Evolutionary conservation across 441 rosid species (phyloP).

Genomic region (Arabidopsis lyrata): DNA sequence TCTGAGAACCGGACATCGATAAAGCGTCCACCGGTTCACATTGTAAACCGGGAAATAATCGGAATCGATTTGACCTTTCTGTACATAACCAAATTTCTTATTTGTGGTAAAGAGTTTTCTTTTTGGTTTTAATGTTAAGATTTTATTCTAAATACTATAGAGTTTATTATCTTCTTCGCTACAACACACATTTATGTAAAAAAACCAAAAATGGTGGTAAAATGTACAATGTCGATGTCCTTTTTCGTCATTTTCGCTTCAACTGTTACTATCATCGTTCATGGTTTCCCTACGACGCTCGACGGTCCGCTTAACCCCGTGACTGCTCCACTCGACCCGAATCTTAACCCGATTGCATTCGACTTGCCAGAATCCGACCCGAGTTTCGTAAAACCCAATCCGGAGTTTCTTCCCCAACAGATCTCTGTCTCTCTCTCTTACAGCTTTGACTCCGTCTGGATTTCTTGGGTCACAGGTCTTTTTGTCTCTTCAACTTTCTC

Average conservation of each 20-base stretch:
- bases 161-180: slow-evolving; percentile 27
- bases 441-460: slow-evolving; percentile 65
- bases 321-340: slow-evolving; percentile 68
- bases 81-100: not conserved
- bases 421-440: slow-evolving; percentile 77
- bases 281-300: slow-evolving; percentile 59
- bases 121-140: too few relatives aligned
- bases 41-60: slow-evolving; percentile 16
- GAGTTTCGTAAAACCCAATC: slow-evolving; percentile 51
- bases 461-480: slow-evolving; percentile 90
- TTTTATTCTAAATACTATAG: too few relatives aligned
- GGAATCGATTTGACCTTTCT: not conserved
- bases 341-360: slow-evolving; percentile 55
- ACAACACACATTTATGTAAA: slow-evolving; percentile 20
- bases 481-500: slow-evolving; percentile 25
- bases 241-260: slow-evolving; percentile 29
- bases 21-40: slow-evolving; percentile 13
- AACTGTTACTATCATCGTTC: slow-evolving; percentile 27
- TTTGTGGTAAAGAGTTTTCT: not conserved
- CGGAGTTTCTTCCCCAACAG: slow-evolving; percentile 74
- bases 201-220: slow-evolving; percentile 36
- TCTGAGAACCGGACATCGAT: slow-evolving; percentile 10
- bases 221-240: slow-evolving; percentile 5
- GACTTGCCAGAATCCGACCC: slow-evolving; percentile 80
- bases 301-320: slow-evolving; percentile 79